Evolutionary conservation across 75 land plant species (phyloP).

Genomic region (Picea sitchensis): DNA sequence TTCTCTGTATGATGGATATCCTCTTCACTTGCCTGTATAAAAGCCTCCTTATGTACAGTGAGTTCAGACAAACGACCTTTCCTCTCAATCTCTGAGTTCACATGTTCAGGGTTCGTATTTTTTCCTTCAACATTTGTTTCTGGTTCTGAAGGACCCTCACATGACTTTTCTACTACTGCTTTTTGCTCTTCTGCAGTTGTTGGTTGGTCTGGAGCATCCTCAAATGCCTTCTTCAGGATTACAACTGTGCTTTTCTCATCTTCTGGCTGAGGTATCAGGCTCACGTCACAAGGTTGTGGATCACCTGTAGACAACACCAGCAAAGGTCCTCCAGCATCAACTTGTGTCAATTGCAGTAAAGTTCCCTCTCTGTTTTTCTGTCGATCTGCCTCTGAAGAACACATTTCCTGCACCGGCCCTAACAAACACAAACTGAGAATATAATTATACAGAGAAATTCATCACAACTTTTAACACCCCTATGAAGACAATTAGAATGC

Average conservation of each 20-base stretch:
- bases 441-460: slow-evolving; percentile 26
- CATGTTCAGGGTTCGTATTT: background rate
- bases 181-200: background rate
- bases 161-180: too few species aligned
- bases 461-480: slow-evolving; percentile 3
- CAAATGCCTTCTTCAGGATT: background rate
- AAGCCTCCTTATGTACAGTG: background rate
- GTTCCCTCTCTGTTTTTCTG: slow-evolving; percentile 2
- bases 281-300: slow-evolving; percentile 6
- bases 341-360: slow-evolving; percentile 3
- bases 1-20: background rate
- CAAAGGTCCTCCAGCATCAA: background rate
- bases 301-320: background rate
- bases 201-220: background rate
- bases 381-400: slow-evolving; percentile 18
- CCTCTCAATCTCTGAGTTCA: background rate
- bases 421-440: slow-evolving; percentile 62
- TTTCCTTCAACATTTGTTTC: background rate
- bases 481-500: background rate
- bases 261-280: background rate
- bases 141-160: too few species aligned
- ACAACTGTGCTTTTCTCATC: slow-evolving; percentile 1
- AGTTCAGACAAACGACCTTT: slow-evolving; percentile 5
- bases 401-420: slow-evolving; percentile 71
- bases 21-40: background rate